A percentile compares a stretch with the other conserved stretches of the same genome.
phyloP scores from a whole-genome alignment of 208 protist species.

The Trypanosoma platydactyli region DNA sequence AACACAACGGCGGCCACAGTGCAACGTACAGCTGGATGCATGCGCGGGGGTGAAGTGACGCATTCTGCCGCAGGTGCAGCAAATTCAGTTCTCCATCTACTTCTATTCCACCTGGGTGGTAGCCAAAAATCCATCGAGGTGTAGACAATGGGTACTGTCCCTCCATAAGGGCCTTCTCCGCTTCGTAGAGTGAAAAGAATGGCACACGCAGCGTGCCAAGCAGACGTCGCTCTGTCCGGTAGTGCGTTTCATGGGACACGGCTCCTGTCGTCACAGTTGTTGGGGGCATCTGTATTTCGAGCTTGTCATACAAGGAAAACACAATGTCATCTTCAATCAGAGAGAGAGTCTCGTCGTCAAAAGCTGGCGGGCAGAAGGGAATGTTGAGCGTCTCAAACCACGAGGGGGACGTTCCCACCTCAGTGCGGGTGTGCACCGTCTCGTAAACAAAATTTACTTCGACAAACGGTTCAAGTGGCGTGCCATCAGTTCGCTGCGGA shows the following conservation, averaged over 20 bases:
- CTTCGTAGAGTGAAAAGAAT: conserved; percentile 76
- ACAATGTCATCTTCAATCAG: conserved; percentile 86
- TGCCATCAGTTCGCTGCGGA: conserved; percentile 62
- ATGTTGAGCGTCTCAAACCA: conserved; percentile 86
- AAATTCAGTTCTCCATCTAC: not conserved
- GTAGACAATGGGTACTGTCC: conserved; percentile 67
- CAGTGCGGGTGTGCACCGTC: conserved; percentile 65
- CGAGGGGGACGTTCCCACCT: conserved; percentile 63
- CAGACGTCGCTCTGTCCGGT: conserved; percentile 82
- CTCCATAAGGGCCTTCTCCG: conserved; percentile 65
- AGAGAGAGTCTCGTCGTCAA: conserved; percentile 81
- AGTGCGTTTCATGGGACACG: conserved; percentile 77
- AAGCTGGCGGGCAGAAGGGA: conserved; percentile 77
- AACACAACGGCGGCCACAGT: conserved; percentile 72
- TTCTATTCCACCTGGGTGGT: conserved; percentile 24
- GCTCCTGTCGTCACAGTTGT: conserved; percentile 42
- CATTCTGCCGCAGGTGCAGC: not conserved
- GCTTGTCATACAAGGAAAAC: conserved; percentile 81
- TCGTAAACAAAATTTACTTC: conserved; percentile 77
- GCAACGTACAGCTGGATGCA: conserved; percentile 82
- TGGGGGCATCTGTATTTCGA: conserved; percentile 62
- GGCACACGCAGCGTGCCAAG: conserved; percentile 72
- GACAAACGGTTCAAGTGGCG: conserved; percentile 75
- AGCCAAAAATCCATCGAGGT: conserved; percentile 77
- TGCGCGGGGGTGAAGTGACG: conserved; percentile 16